Evolutionary conservation across 768 basidiomycete genomes (phyloP).

Genomic region (Ephemerocybe angulata): DNA sequence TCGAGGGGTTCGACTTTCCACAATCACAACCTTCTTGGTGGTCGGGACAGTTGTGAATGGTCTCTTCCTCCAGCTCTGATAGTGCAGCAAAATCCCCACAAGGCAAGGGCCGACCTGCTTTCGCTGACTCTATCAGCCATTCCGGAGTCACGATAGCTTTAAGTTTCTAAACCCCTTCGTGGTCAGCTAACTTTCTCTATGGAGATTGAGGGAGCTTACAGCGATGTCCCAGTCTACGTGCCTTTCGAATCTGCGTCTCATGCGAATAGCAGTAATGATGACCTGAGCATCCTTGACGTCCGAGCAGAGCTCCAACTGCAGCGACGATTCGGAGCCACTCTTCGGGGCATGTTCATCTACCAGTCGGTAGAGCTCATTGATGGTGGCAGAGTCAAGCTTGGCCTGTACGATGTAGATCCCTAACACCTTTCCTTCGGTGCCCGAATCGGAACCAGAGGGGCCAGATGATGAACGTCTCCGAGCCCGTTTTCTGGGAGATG

Average conservation of each 20-base stretch:
- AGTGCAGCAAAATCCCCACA: constrained; percentile 59
- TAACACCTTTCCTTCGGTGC: constrained; percentile 9
- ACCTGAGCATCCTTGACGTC: constrained; percentile 53
- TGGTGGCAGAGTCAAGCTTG: constrained; percentile 30
- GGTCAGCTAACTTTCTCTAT: constrained; percentile 8
- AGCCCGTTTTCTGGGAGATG: background rate
- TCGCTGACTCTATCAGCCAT: constrained; percentile 64
- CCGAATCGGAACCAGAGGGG: constrained; percentile 7
- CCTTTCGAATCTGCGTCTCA: constrained; percentile 65
- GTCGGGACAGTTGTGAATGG: constrained; percentile 42
- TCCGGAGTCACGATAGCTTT: constrained; percentile 68
- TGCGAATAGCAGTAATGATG: constrained; percentile 61
- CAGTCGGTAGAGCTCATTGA: constrained; percentile 34
- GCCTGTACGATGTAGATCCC: constrained; percentile 36
- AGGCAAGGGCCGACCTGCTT: constrained; percentile 40
- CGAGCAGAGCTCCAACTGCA: constrained; percentile 32
- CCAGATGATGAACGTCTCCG: constrained; percentile 5
- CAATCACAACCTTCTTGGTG: constrained; percentile 17
- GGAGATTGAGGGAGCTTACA: constrained; percentile 36
- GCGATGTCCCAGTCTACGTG: constrained; percentile 64
- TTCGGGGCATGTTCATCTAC: constrained; percentile 24
- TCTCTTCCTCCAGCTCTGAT: constrained; percentile 44
- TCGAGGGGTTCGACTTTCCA: background rate
- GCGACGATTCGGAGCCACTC: background rate
- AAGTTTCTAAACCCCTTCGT: constrained; percentile 40